Evolutionary conservation across 2,329 filamentous ascomycete genomes (phyloP), one percentile per base, ranked within the genome.

Genomic region (Mollisiaceae sp.): DNA sequence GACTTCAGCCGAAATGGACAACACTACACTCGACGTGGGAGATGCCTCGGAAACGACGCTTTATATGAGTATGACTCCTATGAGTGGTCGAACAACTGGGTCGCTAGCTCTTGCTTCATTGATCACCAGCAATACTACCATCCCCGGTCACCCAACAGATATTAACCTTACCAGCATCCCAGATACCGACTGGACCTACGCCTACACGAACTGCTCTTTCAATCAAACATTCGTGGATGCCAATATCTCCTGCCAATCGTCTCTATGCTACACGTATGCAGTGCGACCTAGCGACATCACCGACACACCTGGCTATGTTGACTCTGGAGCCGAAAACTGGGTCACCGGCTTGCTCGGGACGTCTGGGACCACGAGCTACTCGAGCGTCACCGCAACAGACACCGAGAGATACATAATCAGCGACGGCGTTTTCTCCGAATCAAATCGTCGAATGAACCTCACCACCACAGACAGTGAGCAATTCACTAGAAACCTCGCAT

Each of bases 401-500:
- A 64, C 58, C 3, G 55, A 63, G 41, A 22, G 56, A 36, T 59
- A 50, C 20, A 24, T 59, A 1, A 43, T 24, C 11, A 58, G n/a
- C n/a, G 39, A 27, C 15, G 38, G 52, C 32, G 20, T 20, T 11
- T 8, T 47, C 32, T n/a, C 22, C 4, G 52, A 60, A 22, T 22
- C 58, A 3, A 2, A 0, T 8, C 15, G n/a, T 11, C 38, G 4
- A n/a, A n/a, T 54, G 4, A 45, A 65, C 38, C 24, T 66, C 22
- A 57, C 54, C 3, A 20, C 24, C 5, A 20, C 64, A 12, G 11
- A 32, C 18, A 18, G 20, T 3, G 3, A 14, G 14, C n/a, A 18
- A 18, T 60, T 66, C 47, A 57, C 45, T 1, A 52, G 50, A 4
- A 65, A 67, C 14, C 64, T 71, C 1, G 50, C 63, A 4, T 52